Evolutionary conservation across 1,139 yeast species (phyloP).

Genomic region (Saccharomyces hybrid): DNA sequence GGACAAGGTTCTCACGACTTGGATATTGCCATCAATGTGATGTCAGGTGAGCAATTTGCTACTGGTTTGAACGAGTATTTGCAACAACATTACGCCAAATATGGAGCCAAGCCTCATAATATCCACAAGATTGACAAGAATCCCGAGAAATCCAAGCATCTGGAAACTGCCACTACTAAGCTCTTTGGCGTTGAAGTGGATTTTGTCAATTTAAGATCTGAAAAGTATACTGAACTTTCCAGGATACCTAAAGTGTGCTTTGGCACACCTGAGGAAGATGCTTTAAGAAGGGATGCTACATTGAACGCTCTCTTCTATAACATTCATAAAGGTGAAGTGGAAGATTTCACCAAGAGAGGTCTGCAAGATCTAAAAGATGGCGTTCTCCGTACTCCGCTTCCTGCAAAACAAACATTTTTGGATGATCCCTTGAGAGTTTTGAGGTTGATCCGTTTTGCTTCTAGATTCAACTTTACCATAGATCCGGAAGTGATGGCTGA

Average conservation of each 20-base stretch:
- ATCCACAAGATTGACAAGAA: conserved; percentile 82
- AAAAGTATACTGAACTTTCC: conserved; percentile 72
- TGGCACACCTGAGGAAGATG: conserved; percentile 91
- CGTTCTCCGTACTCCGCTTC: conserved; percentile 76
- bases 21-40: conserved; percentile 78
- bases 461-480: conserved; percentile 62
- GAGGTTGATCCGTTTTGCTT: conserved; percentile 77
- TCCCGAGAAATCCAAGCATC: conserved; percentile 91
- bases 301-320: conserved; percentile 86
- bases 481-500: conserved; percentile 54
- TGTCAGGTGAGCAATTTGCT: conserved; percentile 86
- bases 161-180: conserved; percentile 92
- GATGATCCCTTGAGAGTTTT: conserved; percentile 92
- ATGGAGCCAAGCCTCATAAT: conserved; percentile 39
- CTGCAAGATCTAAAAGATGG: conserved; percentile 62
- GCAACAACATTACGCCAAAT: conserved; percentile 29
- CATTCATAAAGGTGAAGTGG: conserved; percentile 56
- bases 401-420: conserved; percentile 72
- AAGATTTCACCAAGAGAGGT: conserved; percentile 77
- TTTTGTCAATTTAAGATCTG: conserved; percentile 84
- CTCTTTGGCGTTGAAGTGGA: conserved; percentile 77
- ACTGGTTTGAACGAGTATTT: conserved; percentile 51
- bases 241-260: conserved; percentile 68
- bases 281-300: conserved; percentile 89
- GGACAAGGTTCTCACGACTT: conserved; percentile 77